phyloP scores from a whole-genome alignment of 768 basidiomycete species.

The Baorangia bicolor region DNA sequence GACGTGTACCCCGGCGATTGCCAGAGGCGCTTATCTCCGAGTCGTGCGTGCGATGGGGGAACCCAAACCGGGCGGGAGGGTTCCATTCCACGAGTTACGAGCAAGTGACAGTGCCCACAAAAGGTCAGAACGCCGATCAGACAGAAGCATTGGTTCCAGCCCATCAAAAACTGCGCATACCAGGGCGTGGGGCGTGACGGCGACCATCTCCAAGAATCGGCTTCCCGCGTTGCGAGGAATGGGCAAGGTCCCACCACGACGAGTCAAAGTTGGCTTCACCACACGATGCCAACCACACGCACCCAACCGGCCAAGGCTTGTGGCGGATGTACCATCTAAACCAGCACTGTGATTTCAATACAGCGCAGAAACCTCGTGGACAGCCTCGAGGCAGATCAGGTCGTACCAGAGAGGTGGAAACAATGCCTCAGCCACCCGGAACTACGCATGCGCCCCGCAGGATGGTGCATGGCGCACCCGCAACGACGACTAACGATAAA shows the following conservation, averaged over 20 bases:
- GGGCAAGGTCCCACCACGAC: not conserved
- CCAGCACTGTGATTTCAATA: not conserved
- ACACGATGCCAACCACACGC: not conserved
- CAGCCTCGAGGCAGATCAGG: slow-evolving; percentile 10
- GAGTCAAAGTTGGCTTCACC: not conserved
- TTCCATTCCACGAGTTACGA: slow-evolving; percentile 5
- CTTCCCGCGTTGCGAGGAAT: not conserved
- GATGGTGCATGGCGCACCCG: not conserved
- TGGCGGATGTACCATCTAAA: not conserved
- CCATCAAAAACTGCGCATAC: not conserved
- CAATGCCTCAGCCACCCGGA: slow-evolving; percentile 2
- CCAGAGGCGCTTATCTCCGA: not conserved
- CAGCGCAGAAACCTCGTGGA: slow-evolving; percentile 12
- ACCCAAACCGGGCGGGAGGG: not conserved
- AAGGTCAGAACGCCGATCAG: slow-evolving; percentile 11
- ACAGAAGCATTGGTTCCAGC: not conserved
- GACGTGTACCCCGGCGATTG: not conserved
- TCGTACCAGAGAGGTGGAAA: not conserved
- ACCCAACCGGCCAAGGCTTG: not conserved
- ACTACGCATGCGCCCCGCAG: not conserved
- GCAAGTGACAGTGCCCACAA: not conserved
- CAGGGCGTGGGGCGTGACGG: not conserved
- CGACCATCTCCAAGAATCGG: not conserved
- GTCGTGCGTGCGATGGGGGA: not conserved
- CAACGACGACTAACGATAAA: not conserved